These are phyloP conservation scores for Castanea mollissima DNA, from an alignment of 306 rosid species.

Conservation along the genomic window DNA sequence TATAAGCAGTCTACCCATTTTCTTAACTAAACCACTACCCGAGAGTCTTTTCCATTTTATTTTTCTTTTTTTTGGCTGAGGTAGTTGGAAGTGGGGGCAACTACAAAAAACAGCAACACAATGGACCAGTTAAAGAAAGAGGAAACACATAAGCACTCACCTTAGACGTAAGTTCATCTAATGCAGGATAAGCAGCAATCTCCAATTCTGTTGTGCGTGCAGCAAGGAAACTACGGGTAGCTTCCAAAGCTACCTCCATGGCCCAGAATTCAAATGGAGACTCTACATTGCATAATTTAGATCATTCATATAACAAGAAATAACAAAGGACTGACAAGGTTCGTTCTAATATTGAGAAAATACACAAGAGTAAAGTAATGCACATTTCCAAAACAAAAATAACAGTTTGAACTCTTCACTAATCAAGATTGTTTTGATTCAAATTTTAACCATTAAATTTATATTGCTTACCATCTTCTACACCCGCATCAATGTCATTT, in stretches of 20 bases:
- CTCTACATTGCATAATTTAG: conserved; percentile 54
- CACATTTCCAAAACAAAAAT: conserved; percentile 2
- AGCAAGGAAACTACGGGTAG: conserved; percentile 92
- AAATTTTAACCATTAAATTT: not conserved
- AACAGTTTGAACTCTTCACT: not conserved
- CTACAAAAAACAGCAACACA: not conserved
- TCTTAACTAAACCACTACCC: too few species aligned
- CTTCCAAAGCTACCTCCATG: conserved; percentile 92
- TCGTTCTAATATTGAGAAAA: not conserved
- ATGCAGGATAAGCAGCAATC: conserved; percentile 93
- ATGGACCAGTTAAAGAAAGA: not conserved
- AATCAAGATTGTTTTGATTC: not conserved
- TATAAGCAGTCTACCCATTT: too few species aligned
- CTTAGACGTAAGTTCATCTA: conserved; percentile 93
- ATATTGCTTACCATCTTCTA: conserved; percentile 74
- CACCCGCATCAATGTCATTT: conserved; percentile 59
- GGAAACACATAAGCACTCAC: conserved; percentile 34
- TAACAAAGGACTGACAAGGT: conserved; percentile 3
- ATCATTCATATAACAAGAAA: conserved; percentile 28
- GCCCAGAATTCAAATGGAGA: conserved; percentile 98
- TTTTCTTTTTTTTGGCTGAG: not conserved
- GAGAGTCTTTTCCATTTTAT: too few species aligned
- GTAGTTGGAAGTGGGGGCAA: not conserved
- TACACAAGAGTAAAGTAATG: conserved; percentile 8
- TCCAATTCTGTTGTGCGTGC: conserved; percentile 91